These are phyloP conservation scores for Penicillium sp. DNA, from an alignment of 2,329 filamentous ascomycete genomes.

Conservation along the genomic window DNA sequence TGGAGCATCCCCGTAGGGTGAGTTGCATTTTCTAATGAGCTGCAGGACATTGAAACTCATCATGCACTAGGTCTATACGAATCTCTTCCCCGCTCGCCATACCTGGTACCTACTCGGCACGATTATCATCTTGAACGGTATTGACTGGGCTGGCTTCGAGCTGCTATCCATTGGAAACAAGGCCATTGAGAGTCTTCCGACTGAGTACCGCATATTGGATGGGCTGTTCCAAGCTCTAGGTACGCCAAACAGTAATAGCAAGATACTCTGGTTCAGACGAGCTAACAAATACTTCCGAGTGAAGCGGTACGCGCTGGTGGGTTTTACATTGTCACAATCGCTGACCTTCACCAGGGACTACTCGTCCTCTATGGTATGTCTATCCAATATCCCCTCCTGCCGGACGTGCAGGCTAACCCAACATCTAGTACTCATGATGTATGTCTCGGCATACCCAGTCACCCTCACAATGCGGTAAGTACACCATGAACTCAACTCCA, in stretches of 20 bases:
- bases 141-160: constrained; percentile 65
- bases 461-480: constrained; percentile 34
- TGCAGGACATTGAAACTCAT: constrained; percentile 7
- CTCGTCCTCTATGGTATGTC: constrained; percentile 32
- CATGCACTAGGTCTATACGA: constrained; percentile 31
- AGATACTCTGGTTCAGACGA: neutral
- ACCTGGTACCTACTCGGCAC: constrained; percentile 66
- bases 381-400: neutral
- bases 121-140: constrained; percentile 57
- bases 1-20: constrained; percentile 36
- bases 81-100: constrained; percentile 58
- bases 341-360: constrained; percentile 47
- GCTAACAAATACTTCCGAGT: neutral
- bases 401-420: constrained; percentile 10
- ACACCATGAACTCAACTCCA: neutral
- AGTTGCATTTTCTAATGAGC: neutral
- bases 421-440: constrained; percentile 39
- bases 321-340: constrained; percentile 62
- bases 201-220: constrained; percentile 56
- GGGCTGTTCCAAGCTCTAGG: constrained; percentile 62
- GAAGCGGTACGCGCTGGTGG: constrained; percentile 58
- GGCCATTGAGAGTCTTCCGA: constrained; percentile 51
- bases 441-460: constrained; percentile 38
- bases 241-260: constrained; percentile 2
- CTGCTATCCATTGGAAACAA: constrained; percentile 62